These are phyloP conservation scores for Blechomonas ayalai DNA, from an alignment of 208 protist genomes.

Conservation along the genomic window DNA sequence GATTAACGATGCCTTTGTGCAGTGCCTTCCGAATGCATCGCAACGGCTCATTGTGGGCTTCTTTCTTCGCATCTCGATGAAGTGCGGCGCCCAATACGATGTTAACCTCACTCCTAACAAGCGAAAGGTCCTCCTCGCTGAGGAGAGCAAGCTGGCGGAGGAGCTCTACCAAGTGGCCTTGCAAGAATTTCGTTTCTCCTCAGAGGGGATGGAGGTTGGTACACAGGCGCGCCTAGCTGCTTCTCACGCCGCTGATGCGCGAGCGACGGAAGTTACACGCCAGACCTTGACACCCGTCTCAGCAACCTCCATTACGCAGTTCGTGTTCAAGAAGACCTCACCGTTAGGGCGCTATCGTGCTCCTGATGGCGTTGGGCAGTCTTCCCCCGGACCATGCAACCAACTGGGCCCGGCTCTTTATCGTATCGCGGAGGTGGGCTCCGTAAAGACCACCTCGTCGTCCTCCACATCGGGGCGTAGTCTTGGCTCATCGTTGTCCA, in stretches of 20 bases:
- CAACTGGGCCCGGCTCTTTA: too few relatives aligned
- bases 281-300: constrained; percentile 49
- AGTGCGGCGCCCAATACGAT: constrained; percentile 43
- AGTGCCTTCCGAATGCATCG: constrained; percentile 63
- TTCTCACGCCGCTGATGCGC: constrained; percentile 21
- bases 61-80: constrained; percentile 51
- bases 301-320: constrained; percentile 65
- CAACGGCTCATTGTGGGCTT: constrained; percentile 61
- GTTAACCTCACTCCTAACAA: constrained; percentile 78
- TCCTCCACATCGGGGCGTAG: too few relatives aligned
- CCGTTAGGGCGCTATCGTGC: too few relatives aligned
- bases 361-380: too few relatives aligned
- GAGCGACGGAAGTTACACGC: constrained; percentile 20
- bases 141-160: constrained; percentile 13
- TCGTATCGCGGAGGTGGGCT: too few relatives aligned
- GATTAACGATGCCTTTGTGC: constrained; percentile 61
- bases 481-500: too few relatives aligned
- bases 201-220: constrained; percentile 32
- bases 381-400: too few relatives aligned
- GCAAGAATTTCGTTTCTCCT: constrained; percentile 25
- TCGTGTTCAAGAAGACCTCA: too few relatives aligned
- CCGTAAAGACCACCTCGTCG: too few relatives aligned
- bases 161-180: constrained; percentile 13
- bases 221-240: constrained; percentile 26
- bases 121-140: constrained; percentile 17